Conservation (phyloP, 192 early-diverging fungal genomes). For the Umbelopsis sp. region DNA sequence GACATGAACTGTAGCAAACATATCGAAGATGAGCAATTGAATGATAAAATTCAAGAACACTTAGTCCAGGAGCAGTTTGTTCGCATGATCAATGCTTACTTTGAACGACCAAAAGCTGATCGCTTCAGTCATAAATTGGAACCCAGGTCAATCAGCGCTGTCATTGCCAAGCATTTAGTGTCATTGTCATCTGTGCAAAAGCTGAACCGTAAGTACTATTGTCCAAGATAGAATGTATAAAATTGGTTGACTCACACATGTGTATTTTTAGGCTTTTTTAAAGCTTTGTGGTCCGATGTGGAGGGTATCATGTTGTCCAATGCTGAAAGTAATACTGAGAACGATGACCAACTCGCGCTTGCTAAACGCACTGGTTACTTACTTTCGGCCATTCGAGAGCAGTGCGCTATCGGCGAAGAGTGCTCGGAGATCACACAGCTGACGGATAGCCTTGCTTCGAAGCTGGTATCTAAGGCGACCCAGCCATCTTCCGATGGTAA, state of each 20-base stretch:
- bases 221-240: neutral
- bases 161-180: neutral
- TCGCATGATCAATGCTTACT: conserved; percentile 49
- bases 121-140: conserved; percentile 24
- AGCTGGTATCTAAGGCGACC: neutral
- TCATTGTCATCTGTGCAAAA: neutral
- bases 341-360: neutral
- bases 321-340: neutral
- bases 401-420: neutral
- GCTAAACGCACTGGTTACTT: neutral
- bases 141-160: neutral
- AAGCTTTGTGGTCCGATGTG: neutral
- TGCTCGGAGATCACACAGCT: neutral
- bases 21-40: conserved; percentile 11
- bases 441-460: neutral
- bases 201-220: neutral
- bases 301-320: neutral
- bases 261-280: neutral
- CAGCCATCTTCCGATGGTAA: neutral
- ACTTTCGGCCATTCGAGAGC: neutral
- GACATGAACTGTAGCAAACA: neutral
- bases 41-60: neutral
- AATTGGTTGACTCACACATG: neutral
- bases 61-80: conserved; percentile 39
- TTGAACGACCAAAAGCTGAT: conserved; percentile 24